These are phyloP conservation scores for Lecanoromycetidae sp. DNA, from an alignment of 2,329 filamentous ascomycete species.

Conservation along the genomic window DNA sequence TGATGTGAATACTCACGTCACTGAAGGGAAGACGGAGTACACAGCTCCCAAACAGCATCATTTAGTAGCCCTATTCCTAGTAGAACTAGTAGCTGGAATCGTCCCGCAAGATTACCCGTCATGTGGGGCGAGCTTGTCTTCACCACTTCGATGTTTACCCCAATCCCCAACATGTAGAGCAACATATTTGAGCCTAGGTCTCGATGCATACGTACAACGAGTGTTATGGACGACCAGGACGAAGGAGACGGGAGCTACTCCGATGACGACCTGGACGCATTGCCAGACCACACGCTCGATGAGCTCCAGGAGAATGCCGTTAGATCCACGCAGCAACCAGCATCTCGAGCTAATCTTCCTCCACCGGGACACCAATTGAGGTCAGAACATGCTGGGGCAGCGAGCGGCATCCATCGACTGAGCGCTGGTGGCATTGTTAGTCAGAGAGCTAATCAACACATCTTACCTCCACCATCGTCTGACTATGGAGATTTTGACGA, in stretches of 20 bases:
- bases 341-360: conserved; percentile 2
- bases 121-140: too few relatives aligned
- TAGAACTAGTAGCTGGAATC: too few relatives aligned
- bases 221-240: conserved; percentile 34
- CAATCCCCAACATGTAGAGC: not conserved
- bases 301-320: conserved; percentile 36
- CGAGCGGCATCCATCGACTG: conserved; percentile 5
- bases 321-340: conserved; percentile 29
- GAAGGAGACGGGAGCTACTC: conserved; percentile 38
- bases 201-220: conserved; percentile 21
- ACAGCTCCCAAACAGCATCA: too few relatives aligned
- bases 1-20: too few relatives aligned
- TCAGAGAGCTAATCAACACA: conserved; percentile 15
- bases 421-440: not conserved
- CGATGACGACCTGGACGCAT: conserved; percentile 35
- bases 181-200: not conserved
- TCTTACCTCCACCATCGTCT: conserved; percentile 26
- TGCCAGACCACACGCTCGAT: conserved; percentile 32
- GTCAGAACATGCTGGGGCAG: not conserved
- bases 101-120: not conserved
- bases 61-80: not conserved
- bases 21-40: too few relatives aligned
- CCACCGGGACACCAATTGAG: not conserved
- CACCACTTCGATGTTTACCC: not conserved
- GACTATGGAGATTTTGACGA: conserved; percentile 34